Evolutionary conservation across 768 basidiomycete species (phyloP).

Genomic region (Lyophyllum decastes): DNA sequence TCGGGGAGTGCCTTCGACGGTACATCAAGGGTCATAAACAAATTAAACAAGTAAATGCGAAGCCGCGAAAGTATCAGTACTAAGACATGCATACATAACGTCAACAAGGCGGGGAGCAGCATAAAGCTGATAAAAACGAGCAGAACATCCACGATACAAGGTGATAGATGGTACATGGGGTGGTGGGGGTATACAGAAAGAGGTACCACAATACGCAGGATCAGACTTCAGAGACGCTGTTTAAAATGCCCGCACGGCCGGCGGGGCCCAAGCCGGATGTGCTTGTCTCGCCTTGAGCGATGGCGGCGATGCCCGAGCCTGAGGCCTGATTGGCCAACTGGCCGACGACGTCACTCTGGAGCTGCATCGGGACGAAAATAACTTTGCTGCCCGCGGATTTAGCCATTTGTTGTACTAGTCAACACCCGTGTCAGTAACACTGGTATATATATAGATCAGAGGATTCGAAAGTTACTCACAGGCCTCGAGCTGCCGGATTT

Average conservation of each 20-base stretch:
- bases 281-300: slow-evolving; percentile 39
- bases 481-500: slow-evolving; percentile 95
- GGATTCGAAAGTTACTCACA: slow-evolving; percentile 33
- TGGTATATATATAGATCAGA: background rate
- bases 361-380: slow-evolving; percentile 92
- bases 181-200: slow-evolving; percentile 2
- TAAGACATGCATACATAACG: background rate
- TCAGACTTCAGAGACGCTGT: slow-evolving; percentile 49
- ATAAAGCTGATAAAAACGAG: background rate
- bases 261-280: slow-evolving; percentile 40
- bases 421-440: background rate
- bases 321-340: slow-evolving; percentile 40
- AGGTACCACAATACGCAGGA: background rate
- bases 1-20: background rate
- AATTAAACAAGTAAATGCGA: background rate
- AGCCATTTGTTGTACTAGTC: slow-evolving; percentile 86
- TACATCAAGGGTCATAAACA: slow-evolving; percentile 3
- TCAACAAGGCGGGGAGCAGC: background rate
- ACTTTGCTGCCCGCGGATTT: slow-evolving; percentile 88
- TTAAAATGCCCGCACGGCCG: slow-evolving; percentile 54
- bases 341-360: slow-evolving; percentile 70
- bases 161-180: no score
- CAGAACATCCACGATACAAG: slow-evolving; percentile 1
- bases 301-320: slow-evolving; percentile 27
- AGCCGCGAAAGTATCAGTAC: slow-evolving; percentile 5